Conservation (phyloP, 257 asterid species). For the Prunella vulgaris region DNA sequence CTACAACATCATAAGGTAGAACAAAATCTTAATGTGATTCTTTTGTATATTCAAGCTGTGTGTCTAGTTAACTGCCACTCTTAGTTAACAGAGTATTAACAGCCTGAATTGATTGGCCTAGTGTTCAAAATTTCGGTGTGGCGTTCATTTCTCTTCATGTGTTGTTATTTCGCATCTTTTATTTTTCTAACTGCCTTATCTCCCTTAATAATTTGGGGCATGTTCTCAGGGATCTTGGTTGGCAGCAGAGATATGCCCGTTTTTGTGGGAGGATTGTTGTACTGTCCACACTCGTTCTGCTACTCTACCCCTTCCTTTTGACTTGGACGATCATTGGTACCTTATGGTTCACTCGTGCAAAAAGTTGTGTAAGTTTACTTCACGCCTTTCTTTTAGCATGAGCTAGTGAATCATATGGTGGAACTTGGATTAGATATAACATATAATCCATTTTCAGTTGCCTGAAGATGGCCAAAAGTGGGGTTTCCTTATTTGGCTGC, state of each 20-base stretch:
- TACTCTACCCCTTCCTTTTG: slow-evolving; percentile 86
- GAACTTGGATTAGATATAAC: slow-evolving; percentile 18
- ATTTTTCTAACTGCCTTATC: background rate
- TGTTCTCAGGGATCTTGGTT: slow-evolving; percentile 77
- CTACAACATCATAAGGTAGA: background rate
- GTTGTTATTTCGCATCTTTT: background rate
- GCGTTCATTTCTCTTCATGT: background rate
- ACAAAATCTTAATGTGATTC: background rate
- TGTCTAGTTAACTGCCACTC: background rate
- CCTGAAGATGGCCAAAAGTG: slow-evolving; percentile 97
- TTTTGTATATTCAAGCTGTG: background rate
- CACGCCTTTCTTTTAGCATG: slow-evolving; percentile 2
- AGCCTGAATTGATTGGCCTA: too few species aligned
- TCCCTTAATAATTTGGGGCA: background rate
- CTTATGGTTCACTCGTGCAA: slow-evolving; percentile 81
- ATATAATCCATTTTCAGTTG: slow-evolving; percentile 43
- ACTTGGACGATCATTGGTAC: slow-evolving; percentile 86
- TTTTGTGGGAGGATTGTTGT: slow-evolving; percentile 83
- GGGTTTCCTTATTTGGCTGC: slow-evolving; percentile 98
- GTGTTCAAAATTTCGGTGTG: too few species aligned
- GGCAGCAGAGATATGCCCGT: slow-evolving; percentile 84
- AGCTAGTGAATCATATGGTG: background rate
- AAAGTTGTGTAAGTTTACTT: slow-evolving; percentile 56
- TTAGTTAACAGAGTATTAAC: background rate
- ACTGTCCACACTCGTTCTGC: slow-evolving; percentile 63